Evolutionary conservation across 1,139 yeast species (phyloP).

Genomic region (Yamadazyma friedrichii): DNA sequence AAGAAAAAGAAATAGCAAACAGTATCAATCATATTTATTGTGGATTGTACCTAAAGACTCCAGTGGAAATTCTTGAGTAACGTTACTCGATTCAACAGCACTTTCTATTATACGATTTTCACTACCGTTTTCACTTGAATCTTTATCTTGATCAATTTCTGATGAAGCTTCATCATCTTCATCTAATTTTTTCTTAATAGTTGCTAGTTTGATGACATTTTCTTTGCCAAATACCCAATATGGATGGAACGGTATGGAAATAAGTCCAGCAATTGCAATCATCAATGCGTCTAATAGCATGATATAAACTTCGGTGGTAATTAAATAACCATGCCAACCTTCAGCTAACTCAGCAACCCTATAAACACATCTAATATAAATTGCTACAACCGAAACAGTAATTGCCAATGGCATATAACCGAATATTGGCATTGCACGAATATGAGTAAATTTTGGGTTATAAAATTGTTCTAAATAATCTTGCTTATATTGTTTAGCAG

Average conservation of each 20-base stretch:
- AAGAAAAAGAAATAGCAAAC: too few species aligned
- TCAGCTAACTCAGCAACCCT: conserved; percentile 76
- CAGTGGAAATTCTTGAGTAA: too few species aligned
- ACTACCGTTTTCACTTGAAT: background rate
- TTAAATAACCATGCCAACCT: conserved; percentile 75
- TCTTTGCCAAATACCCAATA: conserved; percentile 52
- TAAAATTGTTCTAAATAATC: conserved; percentile 30
- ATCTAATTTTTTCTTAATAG: conserved; percentile 33
- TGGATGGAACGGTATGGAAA: conserved; percentile 63
- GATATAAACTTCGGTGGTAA: conserved; percentile 68
- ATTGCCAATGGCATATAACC: conserved; percentile 51
- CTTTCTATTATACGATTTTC: too few species aligned
- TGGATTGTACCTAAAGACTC: too few species aligned
- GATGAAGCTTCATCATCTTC: conserved; percentile 12
- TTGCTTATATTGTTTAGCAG: conserved; percentile 22
- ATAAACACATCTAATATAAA: conserved; percentile 75
- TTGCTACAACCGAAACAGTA: conserved; percentile 52
- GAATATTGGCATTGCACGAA: conserved; percentile 44
- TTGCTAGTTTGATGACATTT: conserved; percentile 34
- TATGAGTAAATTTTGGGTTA: conserved; percentile 37
- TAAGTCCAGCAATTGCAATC: conserved; percentile 48
- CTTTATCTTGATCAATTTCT: too few species aligned
- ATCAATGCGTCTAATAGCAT: conserved; percentile 76
- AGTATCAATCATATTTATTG: too few species aligned
- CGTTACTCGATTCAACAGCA: too few species aligned